phyloP scores from a whole-genome alignment of 2,329 filamentous ascomycete species.

The Paramyrothecium sp. region DNA sequence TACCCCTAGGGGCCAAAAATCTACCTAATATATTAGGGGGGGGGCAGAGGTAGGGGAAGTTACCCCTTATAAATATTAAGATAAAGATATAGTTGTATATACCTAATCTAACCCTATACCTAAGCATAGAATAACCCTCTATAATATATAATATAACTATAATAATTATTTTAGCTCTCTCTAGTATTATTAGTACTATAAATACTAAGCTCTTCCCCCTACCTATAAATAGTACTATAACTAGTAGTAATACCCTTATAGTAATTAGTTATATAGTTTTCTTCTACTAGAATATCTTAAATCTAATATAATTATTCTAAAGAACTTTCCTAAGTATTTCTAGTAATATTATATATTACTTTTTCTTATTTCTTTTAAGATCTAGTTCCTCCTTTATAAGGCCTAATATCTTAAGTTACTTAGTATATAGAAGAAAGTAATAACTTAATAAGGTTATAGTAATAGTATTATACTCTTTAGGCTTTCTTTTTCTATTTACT shows the following conservation, averaged over 20 bases:
- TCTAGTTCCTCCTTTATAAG: background rate
- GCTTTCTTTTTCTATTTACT: background rate
- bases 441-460: constrained; percentile 1
- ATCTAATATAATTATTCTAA: background rate
- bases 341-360: background rate
- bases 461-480: constrained; percentile 1
- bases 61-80: too few relatives aligned
- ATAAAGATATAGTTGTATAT: too few relatives aligned
- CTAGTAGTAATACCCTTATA: too few relatives aligned
- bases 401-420: background rate
- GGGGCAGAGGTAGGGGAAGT: too few relatives aligned
- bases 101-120: too few relatives aligned
- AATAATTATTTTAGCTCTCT: background rate
- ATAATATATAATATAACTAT: background rate
- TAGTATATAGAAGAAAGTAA: background rate
- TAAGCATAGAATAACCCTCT: background rate
- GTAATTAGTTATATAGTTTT: too few relatives aligned
- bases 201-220: background rate
- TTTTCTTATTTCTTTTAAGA: background rate
- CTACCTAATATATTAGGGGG: too few relatives aligned
- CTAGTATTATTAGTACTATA: background rate
- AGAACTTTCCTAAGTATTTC: background rate
- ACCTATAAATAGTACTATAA: too few relatives aligned
- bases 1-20: too few relatives aligned
- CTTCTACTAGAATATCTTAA: background rate